A percentile compares a stretch with the other conserved stretches of the same genome.
Evolutionary conservation across 495 filamentous ascomycete genomes (phyloP).

Genomic region (Penicillium macrosclerotiorum): DNA sequence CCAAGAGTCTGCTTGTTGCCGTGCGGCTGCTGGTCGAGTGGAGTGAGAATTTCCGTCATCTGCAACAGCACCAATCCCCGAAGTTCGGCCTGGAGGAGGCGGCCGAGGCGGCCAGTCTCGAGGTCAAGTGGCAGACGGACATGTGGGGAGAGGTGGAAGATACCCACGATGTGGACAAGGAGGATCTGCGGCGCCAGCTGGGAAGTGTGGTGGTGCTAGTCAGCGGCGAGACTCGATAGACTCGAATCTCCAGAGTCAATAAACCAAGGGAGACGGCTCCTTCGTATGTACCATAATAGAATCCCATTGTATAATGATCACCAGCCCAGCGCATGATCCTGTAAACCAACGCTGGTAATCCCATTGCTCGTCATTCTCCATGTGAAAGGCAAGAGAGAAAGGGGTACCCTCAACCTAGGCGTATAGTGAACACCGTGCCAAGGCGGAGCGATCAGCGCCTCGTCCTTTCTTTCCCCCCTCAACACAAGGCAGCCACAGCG

Average conservation of each 20-base stretch:
- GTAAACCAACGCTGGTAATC: too few species aligned
- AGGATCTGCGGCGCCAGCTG: constrained; percentile 84
- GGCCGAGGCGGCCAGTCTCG: constrained; percentile 70
- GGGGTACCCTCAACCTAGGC: too few species aligned
- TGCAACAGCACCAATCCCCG: constrained; percentile 29
- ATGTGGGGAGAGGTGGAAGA: constrained; percentile 98
- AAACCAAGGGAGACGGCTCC: too few species aligned
- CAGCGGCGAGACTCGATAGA: constrained; percentile 49
- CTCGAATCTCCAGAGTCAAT: too few species aligned
- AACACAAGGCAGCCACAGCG: constrained; percentile 1
- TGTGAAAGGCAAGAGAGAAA: too few species aligned
- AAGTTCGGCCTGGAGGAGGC: constrained; percentile 62
- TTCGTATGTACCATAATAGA: too few species aligned
- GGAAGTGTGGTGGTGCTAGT: constrained; percentile 82
- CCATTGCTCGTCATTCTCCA: too few species aligned
- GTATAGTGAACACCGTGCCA: constrained; percentile 16
- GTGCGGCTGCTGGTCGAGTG: constrained; percentile 80
- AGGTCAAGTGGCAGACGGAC: constrained; percentile 87
- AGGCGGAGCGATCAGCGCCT: constrained; percentile 15
- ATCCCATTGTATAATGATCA: too few species aligned
- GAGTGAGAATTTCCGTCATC: constrained; percentile 67
- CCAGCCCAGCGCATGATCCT: too few species aligned
- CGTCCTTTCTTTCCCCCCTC: constrained; percentile 1
- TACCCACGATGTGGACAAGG: constrained; percentile 94
- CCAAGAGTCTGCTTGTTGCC: constrained; percentile 80